Conservation (phyloP, 1,284 basidiomycete genomes). For the Fomitiporia mediterranea region DNA sequence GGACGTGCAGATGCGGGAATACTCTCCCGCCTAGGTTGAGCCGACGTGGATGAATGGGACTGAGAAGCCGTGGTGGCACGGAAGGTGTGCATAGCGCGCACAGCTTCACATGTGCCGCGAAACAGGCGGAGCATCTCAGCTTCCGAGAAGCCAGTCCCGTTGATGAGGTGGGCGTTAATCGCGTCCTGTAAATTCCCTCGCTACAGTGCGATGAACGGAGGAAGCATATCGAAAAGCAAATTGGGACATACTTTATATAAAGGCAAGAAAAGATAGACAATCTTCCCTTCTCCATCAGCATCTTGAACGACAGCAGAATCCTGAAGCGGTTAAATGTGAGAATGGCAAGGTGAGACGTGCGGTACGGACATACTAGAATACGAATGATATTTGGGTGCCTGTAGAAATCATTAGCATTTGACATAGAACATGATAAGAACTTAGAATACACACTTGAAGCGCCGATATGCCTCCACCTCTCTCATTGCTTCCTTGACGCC, state of each 20-base stretch:
- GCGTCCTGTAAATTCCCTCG: slow-evolving; percentile 93
- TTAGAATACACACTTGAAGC: slow-evolving; percentile 69
- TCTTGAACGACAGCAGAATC: slow-evolving; percentile 96
- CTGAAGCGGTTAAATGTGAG: slow-evolving; percentile 31
- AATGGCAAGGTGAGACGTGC: too few species aligned
- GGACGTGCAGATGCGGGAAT: slow-evolving; percentile 26
- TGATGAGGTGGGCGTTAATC: slow-evolving; percentile 84
- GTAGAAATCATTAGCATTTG: slow-evolving; percentile 13
- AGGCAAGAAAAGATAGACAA: slow-evolving; percentile 91
- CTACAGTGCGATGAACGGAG: slow-evolving; percentile 40
- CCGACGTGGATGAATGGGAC: slow-evolving; percentile 26
- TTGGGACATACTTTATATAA: slow-evolving; percentile 65
- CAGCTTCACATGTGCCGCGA: slow-evolving; percentile 89
- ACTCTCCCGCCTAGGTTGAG: slow-evolving; percentile 22
- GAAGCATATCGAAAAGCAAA: slow-evolving; percentile 13
- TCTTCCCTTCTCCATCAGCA: slow-evolving; percentile 87
- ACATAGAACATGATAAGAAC: slow-evolving; percentile 3
- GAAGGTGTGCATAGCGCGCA: slow-evolving; percentile 92
- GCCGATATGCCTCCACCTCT: slow-evolving; percentile 86
- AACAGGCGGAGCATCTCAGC: slow-evolving; percentile 85
- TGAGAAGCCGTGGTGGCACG: slow-evolving; percentile 41
- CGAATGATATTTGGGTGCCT: slow-evolving; percentile 89
- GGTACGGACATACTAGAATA: slow-evolving; percentile 54
- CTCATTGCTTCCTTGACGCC: slow-evolving; percentile 83
- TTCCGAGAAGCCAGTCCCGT: slow-evolving; percentile 82